Evolutionary conservation across 495 filamentous ascomycete species (phyloP), one percentile per base, ranked within the genome.

Genomic region (Evernia prunastri): DNA sequence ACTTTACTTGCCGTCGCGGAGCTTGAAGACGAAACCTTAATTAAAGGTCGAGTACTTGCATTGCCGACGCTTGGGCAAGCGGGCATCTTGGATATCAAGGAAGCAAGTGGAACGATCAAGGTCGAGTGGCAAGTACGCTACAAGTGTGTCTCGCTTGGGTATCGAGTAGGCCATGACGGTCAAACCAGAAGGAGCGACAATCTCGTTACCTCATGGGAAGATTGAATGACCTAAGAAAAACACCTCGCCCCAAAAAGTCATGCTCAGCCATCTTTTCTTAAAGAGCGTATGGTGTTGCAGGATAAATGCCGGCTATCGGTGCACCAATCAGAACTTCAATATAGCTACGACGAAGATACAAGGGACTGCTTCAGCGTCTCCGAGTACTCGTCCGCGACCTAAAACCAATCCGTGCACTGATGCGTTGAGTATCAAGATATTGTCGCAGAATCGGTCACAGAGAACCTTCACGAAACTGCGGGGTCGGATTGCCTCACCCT

Each of bases 1-100:
- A 84, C 84, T 0, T 66, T 86, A 9, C 84, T 84, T 0, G 80
- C 74, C 2, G 63, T 84, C 4, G 80, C 80, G 57, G 66, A 69
- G 20, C 61, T 69, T 20, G 29, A 11, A 15, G 23, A 56, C 18
- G 33, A 51, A 42, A 17, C 25, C 23, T 53, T 29, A 36, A 69
- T 4, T 18, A 11, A 42, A 49, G 70, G 71, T 57, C 72, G 66
- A 37, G 63, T 83, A 23, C 33, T 86, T 13, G 81, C 76, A 17
- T 69, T 86, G 39, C 83, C 83, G 1, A 81, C 82, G 1, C 68
- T 85, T 33, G 76, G 72, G 31, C 25, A 31, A 40, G 3, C 6
- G 5, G 60, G 60, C 17, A 37, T 17, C 29, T 39, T 64, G 11
- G 20, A 51, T 36, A 54, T 49, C 5, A 25, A 20, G 13, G 25